Base-by-base conservation (phyloP, 345 rosid species). In the rapeseed (Brassica napus) region DNA sequence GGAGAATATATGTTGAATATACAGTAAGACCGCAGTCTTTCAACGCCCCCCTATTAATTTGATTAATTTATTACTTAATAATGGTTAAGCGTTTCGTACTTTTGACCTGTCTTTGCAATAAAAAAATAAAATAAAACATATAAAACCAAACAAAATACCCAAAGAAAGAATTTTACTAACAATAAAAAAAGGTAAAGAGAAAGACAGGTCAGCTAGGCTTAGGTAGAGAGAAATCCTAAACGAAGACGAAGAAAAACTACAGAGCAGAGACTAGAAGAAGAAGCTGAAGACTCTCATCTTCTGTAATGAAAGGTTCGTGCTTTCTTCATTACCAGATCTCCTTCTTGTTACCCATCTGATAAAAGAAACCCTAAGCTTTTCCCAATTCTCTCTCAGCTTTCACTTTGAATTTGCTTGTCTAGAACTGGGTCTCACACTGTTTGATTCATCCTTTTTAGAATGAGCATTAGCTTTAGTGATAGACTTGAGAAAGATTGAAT, bases 71-170 rank as follows among this genome's bases (percentile, higher is more conserved):
- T 61, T 15, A 8, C 18, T 73, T 68, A 49, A 73, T 62, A 44
- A 42, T 73, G 26, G 71, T 24, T 47, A 47, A 69, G 74, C 69
- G 79, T 74, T 81, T 81, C 18, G 77, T 81, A 71, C 83, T 81
- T 75, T 81, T 81, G 83, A 81, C 80, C 80, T 80, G 83, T 75
- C 80, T 80, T 42, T 75, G 64, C 58, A 74, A 74, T 79, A 15
- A 15, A 65, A 57, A 23, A 9, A 23, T 0, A 6, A 49, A 0
- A 8, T 23, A 34, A 6, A 23, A 8, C 14, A 71, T 64, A 39
- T 11, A 52, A 52, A 7, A 78, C 76, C 60, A 78, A 78, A 79
- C 57, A 73, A 73, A 80, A 62, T 5, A 69, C 79, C 75, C 83
- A 47, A 80, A 80, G 71, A 63, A 70, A 80, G 71, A 63, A 70